phyloP scores from a whole-genome alignment of 345 rosid genomes.

The Adansonia digitata region DNA sequence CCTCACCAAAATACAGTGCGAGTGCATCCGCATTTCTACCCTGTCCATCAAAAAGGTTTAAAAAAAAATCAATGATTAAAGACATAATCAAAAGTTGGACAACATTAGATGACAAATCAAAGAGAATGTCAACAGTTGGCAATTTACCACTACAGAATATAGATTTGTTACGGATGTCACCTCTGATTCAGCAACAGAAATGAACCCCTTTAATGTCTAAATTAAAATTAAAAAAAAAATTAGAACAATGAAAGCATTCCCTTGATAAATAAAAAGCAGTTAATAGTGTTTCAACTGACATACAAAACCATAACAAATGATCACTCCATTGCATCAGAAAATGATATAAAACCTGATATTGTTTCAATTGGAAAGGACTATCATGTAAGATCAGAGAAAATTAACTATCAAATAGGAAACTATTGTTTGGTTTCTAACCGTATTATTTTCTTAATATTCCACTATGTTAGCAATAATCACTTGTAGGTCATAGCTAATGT shows the following conservation, averaged over 20 bases:
- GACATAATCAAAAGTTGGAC: constrained; percentile 2
- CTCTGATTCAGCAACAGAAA: constrained; percentile 72
- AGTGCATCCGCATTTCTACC: constrained; percentile 99
- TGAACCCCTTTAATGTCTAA: constrained; percentile 77
- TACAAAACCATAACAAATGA: neutral
- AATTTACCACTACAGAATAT: constrained; percentile 79
- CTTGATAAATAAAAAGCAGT: neutral
- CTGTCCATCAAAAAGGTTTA: constrained; percentile 36
- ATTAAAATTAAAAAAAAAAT: neutral
- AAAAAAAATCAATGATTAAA: neutral
- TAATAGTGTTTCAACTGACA: neutral
- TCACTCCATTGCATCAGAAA: neutral
- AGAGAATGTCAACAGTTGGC: constrained; percentile 19
- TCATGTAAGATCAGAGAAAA: too few species aligned
- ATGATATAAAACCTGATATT: neutral
- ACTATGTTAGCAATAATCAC: constrained; percentile 1
- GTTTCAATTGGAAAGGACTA: neutral
- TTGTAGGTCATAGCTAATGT: neutral
- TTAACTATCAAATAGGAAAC: neutral
- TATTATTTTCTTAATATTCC: neutral
- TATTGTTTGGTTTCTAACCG: neutral
- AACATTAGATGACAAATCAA: constrained; percentile 1
- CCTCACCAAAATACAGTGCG: constrained; percentile 91
- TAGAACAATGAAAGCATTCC: constrained; percentile 13
- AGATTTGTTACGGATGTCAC: constrained; percentile 70